Percentiles rank a stretch among this genome's conserved stretches.
phyloP scores from a whole-genome alignment of 2,329 filamentous ascomycete species.

The Plenodomus tracheiphilus region DNA sequence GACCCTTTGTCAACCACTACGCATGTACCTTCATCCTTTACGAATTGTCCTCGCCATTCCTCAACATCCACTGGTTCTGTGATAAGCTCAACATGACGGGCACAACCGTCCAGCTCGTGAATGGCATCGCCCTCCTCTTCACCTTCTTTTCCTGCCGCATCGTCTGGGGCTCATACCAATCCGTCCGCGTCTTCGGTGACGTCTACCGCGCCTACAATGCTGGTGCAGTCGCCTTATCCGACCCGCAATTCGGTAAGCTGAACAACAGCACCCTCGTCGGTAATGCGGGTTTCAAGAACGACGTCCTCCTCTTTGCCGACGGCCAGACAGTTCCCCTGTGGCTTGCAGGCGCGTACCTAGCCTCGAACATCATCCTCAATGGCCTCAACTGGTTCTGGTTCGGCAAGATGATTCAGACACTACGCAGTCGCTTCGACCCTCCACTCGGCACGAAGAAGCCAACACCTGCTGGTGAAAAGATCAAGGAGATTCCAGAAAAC shows the following conservation, averaged over 20 bases:
- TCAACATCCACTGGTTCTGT: conserved; percentile 91
- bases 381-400: conserved; percentile 85
- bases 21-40: conserved; percentile 80
- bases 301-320: conserved; percentile 55
- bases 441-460: conserved; percentile 51
- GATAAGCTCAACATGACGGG: conserved; percentile 85
- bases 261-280: conserved; percentile 24
- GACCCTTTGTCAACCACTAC: conserved; percentile 85
- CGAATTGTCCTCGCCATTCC: conserved; percentile 81
- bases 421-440: conserved; percentile 73
- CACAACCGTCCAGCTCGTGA: conserved; percentile 72
- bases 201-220: conserved; percentile 56
- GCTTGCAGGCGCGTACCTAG: conserved; percentile 69
- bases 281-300: conserved; percentile 35
- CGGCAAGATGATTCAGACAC: conserved; percentile 79
- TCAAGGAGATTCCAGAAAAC: conserved; percentile 20
- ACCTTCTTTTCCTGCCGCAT: conserved; percentile 79
- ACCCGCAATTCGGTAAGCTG: conserved; percentile 34
- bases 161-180: conserved; percentile 76
- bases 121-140: conserved; percentile 71
- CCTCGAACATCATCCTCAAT: conserved; percentile 73
- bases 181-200: conserved; percentile 66
- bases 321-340: conserved; percentile 62
- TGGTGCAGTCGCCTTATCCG: conserved; percentile 24
- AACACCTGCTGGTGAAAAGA: conserved; percentile 21